phyloP scores from a whole-genome alignment of 1,284 basidiomycete genomes.

The Ceratobasidium sp. region DNA sequence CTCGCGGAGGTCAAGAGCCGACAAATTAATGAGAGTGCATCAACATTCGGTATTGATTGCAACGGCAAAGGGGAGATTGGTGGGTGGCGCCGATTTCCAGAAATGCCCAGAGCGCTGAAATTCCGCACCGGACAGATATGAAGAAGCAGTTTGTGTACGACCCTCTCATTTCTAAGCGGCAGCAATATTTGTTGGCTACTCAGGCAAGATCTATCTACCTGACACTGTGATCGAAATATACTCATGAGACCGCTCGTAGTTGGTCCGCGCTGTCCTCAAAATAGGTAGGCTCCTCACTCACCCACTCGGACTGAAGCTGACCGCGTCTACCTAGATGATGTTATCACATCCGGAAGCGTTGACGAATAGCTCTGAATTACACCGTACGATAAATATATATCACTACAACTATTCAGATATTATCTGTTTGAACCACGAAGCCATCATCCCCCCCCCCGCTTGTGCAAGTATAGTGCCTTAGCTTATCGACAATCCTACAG shows the following conservation, averaged over 20 bases:
- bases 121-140: constrained; percentile 93
- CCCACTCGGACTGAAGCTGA: no score
- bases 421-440: no score
- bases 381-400: no score
- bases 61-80: constrained; percentile 85
- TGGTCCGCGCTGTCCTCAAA: constrained; percentile 76
- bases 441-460: no score
- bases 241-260: constrained; percentile 49
- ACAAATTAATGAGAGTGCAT: constrained; percentile 88
- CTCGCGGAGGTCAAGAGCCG: constrained; percentile 92
- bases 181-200: constrained; percentile 96
- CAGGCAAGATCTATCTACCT: constrained; percentile 68
- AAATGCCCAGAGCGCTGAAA: not conserved
- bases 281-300: no score
- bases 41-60: constrained; percentile 93
- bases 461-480: no score
- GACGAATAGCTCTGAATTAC: no score
- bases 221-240: constrained; percentile 43
- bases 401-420: no score
- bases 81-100: constrained; percentile 51
- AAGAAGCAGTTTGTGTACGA: constrained; percentile 97
- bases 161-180: constrained; percentile 95
- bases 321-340: no score
- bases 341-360: no score
- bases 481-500: no score